Base-by-base conservation (phyloP, 1,284 basidiomycete genomes). In the Polyporus tsugae region DNA sequence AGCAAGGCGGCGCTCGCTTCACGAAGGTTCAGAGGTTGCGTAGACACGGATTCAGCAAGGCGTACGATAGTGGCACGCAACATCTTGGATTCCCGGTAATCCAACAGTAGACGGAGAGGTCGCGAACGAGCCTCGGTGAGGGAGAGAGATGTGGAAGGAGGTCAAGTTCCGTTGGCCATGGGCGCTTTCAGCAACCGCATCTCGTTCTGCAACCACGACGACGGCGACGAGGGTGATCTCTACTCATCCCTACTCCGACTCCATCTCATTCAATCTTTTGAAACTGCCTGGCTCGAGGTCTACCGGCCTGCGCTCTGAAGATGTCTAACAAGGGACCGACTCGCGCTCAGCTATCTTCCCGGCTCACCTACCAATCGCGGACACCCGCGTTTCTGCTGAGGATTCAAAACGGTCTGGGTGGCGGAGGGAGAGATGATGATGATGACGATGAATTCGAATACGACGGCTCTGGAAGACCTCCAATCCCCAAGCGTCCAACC, bases 1-100 rank as follows among this genome's bases (percentile, higher is more conserved):
- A 96, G 86, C 41, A 96, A 84, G 11, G 92, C 84, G 2, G 90
- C 87, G 69, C 90, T 91, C 2, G 91, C 87, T 74, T 90, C 85
- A 36, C 83, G 84, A 29, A 94, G 79, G 62, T 90, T 91, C 59
- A 95, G 75, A 38, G 91, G 89, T 49, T 82, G 84, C 22, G 84
- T 82, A 3, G 89, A 85, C 1, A 91, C 78, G n/a, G 89, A 91
- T 73, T 89, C 82, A 19, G 93, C 93, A 11, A 91, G 82, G 70
- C 87, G 85, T 52, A 84, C 60, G 6, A 86, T 49, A 58, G 90
- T 85, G 9, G 80, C 62, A 61, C 84, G 83, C 85, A 93, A 88
- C 57, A 65, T 75, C 1, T 49, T 63, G 25, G 10, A 19, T 19
- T 59, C 35, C 38, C 17, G 36, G 2, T 4, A 25, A 41, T 3